Percentiles rank a stretch among this genome's conserved stretches.
These are phyloP conservation scores for Colletotrichum shisoi DNA, from an alignment of 2,329 filamentous ascomycete species.

Conservation along the genomic window DNA sequence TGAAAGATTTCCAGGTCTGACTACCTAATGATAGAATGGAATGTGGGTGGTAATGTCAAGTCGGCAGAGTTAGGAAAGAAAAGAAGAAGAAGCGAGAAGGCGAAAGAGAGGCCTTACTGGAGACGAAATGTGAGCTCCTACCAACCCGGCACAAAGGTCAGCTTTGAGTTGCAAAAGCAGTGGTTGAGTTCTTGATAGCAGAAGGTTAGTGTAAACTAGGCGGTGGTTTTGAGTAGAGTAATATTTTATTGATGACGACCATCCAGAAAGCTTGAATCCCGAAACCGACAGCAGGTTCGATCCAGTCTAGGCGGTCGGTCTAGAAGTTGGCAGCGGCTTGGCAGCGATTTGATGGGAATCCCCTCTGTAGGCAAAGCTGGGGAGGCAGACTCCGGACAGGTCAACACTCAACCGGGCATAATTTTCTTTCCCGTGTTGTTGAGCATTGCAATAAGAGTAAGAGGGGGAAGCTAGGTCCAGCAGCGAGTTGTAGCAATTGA, in stretches of 20 bases:
- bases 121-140: neutral
- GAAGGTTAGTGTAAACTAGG: neutral
- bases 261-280: neutral
- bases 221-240: neutral
- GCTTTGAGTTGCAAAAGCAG: neutral
- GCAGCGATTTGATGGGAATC: neutral
- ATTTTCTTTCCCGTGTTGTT: neutral
- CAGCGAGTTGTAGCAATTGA: neutral
- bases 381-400: neutral
- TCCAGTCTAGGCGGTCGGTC: neutral
- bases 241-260: neutral
- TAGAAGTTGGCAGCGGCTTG: neutral
- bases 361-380: neutral
- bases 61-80: neutral
- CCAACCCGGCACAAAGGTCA: neutral
- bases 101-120: no score
- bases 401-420: neutral
- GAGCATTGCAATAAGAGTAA: neutral
- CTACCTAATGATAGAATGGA: neutral
- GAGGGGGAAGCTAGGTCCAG: neutral
- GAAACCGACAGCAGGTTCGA: neutral
- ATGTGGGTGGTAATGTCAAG: neutral
- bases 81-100: neutral
- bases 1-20: neutral
- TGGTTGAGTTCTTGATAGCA: neutral